phyloP scores from a whole-genome alignment of 2,329 filamentous ascomycete genomes.

The Ophiostoma sp. region DNA sequence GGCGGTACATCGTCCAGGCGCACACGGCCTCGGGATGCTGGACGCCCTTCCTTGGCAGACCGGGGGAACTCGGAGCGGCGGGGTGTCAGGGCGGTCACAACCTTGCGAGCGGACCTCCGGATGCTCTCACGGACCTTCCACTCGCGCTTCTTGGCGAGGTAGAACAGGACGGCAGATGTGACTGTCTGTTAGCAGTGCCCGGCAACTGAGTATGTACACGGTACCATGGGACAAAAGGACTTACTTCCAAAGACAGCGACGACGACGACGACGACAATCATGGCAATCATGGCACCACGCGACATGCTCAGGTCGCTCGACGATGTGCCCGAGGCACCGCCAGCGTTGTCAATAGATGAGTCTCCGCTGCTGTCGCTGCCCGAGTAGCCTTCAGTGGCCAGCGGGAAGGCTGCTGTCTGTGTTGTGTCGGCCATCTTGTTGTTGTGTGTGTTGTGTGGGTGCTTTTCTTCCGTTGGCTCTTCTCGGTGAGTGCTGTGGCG shows the following conservation, averaged over 20 bases:
- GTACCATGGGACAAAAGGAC: background rate
- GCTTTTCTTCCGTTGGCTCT: background rate
- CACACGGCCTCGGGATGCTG: conserved; percentile 38
- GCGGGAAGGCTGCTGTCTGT: conserved; percentile 36
- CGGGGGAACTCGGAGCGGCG: conserved; percentile 56
- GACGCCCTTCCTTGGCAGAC: conserved; percentile 46
- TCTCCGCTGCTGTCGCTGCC: conserved; percentile 35
- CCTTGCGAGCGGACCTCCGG: conserved; percentile 59
- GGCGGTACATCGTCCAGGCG: conserved; percentile 54
- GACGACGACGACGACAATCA: conserved; percentile 64
- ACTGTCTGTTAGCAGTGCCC: conserved; percentile 40
- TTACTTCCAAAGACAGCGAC: conserved; percentile 66
- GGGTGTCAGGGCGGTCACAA: conserved; percentile 58
- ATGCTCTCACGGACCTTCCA: conserved; percentile 73
- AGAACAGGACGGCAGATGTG: conserved; percentile 63
- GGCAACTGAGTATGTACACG: too few species aligned
- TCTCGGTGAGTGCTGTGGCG: background rate
- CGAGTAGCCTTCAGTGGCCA: conserved; percentile 40
- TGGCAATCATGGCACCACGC: conserved; percentile 64
- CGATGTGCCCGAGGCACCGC: conserved; percentile 61
- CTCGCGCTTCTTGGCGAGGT: conserved; percentile 75
- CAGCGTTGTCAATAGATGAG: conserved; percentile 46
- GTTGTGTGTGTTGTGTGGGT: background rate
- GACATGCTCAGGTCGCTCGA: conserved; percentile 59
- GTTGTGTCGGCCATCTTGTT: conserved; percentile 39